Evolutionary conservation across 768 basidiomycete genomes (phyloP).

Genomic region (Kwoniella sp.): DNA sequence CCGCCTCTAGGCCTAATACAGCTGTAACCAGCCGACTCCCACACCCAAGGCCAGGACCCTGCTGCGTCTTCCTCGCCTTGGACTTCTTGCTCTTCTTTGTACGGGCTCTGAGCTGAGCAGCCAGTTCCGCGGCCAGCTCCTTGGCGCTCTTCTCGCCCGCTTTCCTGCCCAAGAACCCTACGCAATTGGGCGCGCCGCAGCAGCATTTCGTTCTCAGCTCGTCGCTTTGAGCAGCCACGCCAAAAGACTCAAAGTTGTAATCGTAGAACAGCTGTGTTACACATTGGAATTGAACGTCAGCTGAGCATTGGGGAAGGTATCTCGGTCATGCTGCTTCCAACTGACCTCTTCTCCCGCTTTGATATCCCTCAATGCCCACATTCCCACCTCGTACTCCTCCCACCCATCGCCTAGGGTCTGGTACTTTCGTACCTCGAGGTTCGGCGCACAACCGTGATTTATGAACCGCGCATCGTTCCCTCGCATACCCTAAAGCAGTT

Average conservation of each 20-base stretch:
- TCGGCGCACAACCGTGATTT: constrained; percentile 57
- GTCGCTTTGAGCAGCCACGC: constrained; percentile 34
- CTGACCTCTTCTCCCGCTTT: constrained; percentile 54
- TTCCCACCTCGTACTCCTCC: constrained; percentile 58
- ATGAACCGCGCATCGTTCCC: constrained; percentile 58
- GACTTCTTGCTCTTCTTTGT: constrained; percentile 10
- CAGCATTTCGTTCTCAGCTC: constrained; percentile 51
- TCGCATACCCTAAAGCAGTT: constrained; percentile 46
- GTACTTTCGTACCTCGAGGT: constrained; percentile 56
- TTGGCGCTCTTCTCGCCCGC: constrained; percentile 36
- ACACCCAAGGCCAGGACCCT: background rate
- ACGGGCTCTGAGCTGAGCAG: constrained; percentile 5
- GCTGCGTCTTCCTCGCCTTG: constrained; percentile 1
- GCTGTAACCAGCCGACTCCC: background rate
- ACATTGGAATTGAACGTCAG: background rate
- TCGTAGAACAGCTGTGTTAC: constrained; percentile 53
- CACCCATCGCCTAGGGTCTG: constrained; percentile 52
- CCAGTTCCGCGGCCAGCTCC: constrained; percentile 28
- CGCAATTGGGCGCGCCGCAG: constrained; percentile 54
- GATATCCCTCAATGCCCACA: constrained; percentile 57
- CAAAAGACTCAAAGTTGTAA: constrained; percentile 56
- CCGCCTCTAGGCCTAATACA: constrained; percentile 7
- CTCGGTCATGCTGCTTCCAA: background rate
- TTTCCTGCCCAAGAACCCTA: constrained; percentile 51
- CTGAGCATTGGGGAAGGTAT: background rate